These are phyloP conservation scores for Aphanomyces euteiches DNA, from an alignment of 352 stramenopile species.

Conservation along the genomic window DNA sequence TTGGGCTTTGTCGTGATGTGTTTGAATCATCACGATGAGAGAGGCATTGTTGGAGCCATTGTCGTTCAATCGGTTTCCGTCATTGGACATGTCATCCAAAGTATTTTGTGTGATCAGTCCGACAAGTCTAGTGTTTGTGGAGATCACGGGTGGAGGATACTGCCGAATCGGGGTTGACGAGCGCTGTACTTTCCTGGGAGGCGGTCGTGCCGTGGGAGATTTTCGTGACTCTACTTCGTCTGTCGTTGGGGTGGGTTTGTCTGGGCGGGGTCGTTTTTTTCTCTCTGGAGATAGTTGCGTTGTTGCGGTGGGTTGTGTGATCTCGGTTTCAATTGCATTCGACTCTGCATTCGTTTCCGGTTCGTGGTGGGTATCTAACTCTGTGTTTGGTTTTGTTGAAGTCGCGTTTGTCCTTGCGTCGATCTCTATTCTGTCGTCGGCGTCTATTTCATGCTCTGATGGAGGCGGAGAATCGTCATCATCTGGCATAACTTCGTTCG, in stretches of 20 bases:
- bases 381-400: neutral
- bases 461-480: neutral
- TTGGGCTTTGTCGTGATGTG: slow-evolving; percentile 14
- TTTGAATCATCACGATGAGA: slow-evolving; percentile 13
- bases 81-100: neutral
- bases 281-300: neutral
- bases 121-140: slow-evolving; percentile 10
- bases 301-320: neutral
- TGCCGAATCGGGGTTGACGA: slow-evolving; percentile 22
- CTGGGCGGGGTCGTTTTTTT: neutral
- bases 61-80: neutral
- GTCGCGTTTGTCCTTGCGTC: neutral
- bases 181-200: slow-evolving; percentile 19
- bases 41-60: neutral
- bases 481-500: neutral
- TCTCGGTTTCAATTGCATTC: neutral
- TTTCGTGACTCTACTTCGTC: neutral
- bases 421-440: neutral
- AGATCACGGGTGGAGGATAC: slow-evolving; percentile 23
- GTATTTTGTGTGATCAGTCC: neutral
- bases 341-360: neutral
- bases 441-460: neutral
- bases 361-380: neutral
- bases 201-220: neutral
- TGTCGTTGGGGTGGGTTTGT: neutral